Evolutionary conservation across 2,329 filamentous ascomycete genomes (phyloP).

Genomic region (Pezicula carpinea): DNA sequence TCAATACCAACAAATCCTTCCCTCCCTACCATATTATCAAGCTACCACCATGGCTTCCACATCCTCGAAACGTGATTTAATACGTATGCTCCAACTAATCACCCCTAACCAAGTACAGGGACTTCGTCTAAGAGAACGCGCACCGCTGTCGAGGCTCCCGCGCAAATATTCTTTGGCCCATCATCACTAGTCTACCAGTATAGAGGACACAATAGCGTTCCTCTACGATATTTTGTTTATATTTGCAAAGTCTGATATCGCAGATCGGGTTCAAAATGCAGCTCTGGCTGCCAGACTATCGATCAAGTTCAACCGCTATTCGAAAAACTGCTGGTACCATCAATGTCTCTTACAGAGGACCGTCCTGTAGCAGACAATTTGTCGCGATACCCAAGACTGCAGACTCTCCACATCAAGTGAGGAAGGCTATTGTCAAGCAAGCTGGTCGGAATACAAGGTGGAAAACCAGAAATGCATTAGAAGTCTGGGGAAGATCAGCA

Average conservation of each 20-base stretch:
- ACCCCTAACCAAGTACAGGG: background rate
- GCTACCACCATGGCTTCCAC: no score
- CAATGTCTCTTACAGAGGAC: constrained; percentile 6
- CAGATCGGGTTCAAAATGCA: constrained; percentile 2
- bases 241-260: constrained; percentile 4
- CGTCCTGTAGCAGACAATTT: constrained; percentile 7
- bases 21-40: no score
- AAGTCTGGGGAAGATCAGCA: constrained; percentile 14
- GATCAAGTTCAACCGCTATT: constrained; percentile 11
- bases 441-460: constrained; percentile 7
- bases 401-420: constrained; percentile 1
- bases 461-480: constrained; percentile 14
- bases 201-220: constrained; percentile 1
- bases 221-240: constrained; percentile 9
- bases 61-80: no score
- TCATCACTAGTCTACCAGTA: constrained; percentile 6
- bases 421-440: constrained; percentile 8
- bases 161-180: constrained; percentile 1
- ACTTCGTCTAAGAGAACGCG: constrained; percentile 3
- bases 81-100: no score
- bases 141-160: background rate
- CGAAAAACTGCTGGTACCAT: constrained; percentile 9
- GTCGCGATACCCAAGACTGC: constrained; percentile 7
- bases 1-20: no score
- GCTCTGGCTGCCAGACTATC: constrained; percentile 6